These are phyloP conservation scores for Theileria luwenshuni DNA, from an alignment of 169 alveolate species.

Conservation along the genomic window DNA sequence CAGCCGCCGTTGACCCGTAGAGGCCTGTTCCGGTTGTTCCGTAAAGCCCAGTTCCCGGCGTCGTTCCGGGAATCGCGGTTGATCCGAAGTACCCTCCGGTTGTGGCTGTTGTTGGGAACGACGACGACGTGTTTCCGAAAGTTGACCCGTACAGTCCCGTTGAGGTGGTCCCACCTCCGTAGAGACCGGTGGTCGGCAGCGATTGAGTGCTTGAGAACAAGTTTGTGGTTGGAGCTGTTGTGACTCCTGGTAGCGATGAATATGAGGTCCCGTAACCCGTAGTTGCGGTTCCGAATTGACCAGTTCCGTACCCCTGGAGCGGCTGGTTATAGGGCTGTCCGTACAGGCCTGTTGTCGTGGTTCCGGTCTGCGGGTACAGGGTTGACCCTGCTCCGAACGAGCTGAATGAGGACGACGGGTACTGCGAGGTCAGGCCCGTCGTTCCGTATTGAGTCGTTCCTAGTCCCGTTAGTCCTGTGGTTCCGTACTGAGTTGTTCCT, in stretches of 20 bases:
- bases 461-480: too few species aligned
- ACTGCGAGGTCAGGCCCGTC: too few species aligned
- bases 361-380: too few species aligned
- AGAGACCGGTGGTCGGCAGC: not conserved
- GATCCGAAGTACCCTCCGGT: not conserved
- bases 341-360: too few species aligned
- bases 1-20: not conserved
- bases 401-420: too few species aligned
- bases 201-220: not conserved
- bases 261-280: too few species aligned
- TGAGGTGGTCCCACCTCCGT: not conserved
- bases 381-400: too few species aligned
- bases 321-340: too few species aligned
- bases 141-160: not conserved
- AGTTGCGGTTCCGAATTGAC: constrained; percentile 1
- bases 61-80: not conserved
- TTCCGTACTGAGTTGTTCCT: too few species aligned
- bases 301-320: too few species aligned
- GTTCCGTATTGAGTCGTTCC: too few species aligned
- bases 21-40: not conserved
- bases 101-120: not conserved
- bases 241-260: not conserved
- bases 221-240: not conserved
- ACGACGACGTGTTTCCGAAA: not conserved
- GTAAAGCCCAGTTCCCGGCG: not conserved